phyloP scores from a whole-genome alignment of 352 stramenopile genomes.

The Blastocystis sp. region DNA sequence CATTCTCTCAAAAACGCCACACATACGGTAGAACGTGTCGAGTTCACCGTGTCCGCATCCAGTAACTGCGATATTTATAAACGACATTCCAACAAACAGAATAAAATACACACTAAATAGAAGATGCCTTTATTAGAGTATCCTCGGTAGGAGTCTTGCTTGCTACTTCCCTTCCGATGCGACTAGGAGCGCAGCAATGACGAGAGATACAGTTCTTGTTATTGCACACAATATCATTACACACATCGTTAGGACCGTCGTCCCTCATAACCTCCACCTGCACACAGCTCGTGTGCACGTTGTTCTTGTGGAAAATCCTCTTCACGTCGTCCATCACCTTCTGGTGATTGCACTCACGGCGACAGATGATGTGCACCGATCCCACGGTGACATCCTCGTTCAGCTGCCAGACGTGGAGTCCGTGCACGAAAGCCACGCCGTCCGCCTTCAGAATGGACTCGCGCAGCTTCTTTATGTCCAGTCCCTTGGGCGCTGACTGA shows the following conservation, averaged over 20 bases:
- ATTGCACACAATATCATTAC: conserved; percentile 60
- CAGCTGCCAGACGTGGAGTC: conserved; percentile 59
- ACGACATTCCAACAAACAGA: conserved; percentile 26
- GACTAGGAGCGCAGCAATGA: conserved; percentile 5
- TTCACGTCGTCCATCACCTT: conserved; percentile 52
- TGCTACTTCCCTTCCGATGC: background rate
- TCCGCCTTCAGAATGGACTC: background rate
- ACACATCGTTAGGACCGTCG: background rate
- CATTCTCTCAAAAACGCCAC: conserved; percentile 81
- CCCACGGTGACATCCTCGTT: conserved; percentile 36
- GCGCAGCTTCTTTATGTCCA: conserved; percentile 29
- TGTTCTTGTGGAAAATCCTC: conserved; percentile 10
- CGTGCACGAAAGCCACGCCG: conserved; percentile 30
- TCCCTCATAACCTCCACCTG: conserved; percentile 27
- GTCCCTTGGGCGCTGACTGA: conserved; percentile 6
- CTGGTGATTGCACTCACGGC: conserved; percentile 35
- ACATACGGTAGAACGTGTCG: conserved; percentile 89
- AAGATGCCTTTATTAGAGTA: background rate
- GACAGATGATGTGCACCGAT: conserved; percentile 38
- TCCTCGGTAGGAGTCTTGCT: background rate
- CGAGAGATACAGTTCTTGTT: conserved; percentile 32
- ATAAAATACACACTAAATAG: background rate
- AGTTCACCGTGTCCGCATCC: conserved; percentile 95
- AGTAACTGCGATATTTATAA: conserved; percentile 79
- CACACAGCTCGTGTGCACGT: conserved; percentile 43